Base-by-base conservation (phyloP, 2,329 filamentous ascomycete species). In the Cladorrhinum sp. region DNA sequence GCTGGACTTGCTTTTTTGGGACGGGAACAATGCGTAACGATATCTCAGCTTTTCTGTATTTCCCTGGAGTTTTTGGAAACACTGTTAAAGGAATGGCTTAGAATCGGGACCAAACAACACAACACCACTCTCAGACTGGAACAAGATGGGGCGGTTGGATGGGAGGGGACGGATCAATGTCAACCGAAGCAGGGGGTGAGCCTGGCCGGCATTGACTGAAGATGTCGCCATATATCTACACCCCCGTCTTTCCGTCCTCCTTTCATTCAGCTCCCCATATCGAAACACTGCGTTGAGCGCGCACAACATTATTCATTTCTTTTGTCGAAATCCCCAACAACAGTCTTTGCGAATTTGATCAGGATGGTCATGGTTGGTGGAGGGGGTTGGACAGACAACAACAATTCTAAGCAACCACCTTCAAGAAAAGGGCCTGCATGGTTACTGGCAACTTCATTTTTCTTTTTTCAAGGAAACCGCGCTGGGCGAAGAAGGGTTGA, bases 91-190 rank as follows among this genome's bases (percentile, higher is more conserved):
- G 55, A 63, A 57, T 56, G 53, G 57, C 57, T 59, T 54, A 57
- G 61, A 57, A 57, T 63, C 58, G 62, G 55, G 55, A 62, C 59
- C 55, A 46, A 52, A 53, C 46, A 46, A 53, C 50, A 48, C 61
- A 59, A 62, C 65, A 60, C 61, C 64, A 66, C 66, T 55, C 57
- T 65, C 63, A 69, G 66, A 67, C 58, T 68, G 65, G 59, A 64
- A 57, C 59, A 59, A 62, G 21, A 24, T 24, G 7, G 24, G 49
- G 49, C 20, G n/a, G 21, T 26, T 51, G 49, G 16, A 36, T 36
- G 33, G 24, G 49, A 21, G 18, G 18, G 49, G 49, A 51, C 3
- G 14, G 20, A 51, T 9, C 18, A 16, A 24, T 12, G 4, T 28
- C 26, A 9, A 51, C 16, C 24, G 26, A 24, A 26, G 12, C 2